Conservation (phyloP, 169 alveolate species). For the Babesia sp. region DNA sequence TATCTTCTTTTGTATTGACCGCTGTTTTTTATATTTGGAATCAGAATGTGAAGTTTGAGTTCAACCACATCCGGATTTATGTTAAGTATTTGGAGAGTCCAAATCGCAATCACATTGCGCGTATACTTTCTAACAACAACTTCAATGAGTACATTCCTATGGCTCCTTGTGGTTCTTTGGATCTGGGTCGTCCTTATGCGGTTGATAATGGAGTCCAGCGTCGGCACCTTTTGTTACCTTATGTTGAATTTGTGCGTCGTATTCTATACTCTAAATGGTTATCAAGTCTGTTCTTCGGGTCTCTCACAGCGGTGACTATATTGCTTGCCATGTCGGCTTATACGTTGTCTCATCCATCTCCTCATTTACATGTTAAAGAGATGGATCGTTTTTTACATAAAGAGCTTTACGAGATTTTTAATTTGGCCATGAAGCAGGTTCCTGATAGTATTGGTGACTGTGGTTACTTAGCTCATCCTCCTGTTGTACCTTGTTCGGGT, state of each 20-base stretch:
- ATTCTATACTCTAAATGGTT: constrained; percentile 46
- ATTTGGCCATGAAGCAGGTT: constrained; percentile 27
- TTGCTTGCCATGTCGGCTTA: constrained; percentile 40
- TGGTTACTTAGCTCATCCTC: neutral
- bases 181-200: neutral
- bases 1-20: constrained; percentile 51
- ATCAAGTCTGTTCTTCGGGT: constrained; percentile 27
- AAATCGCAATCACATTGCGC: neutral
- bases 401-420: constrained; percentile 37
- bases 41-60: constrained; percentile 41
- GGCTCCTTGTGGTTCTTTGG: neutral
- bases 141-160: constrained; percentile 10
- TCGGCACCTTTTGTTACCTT: constrained; percentile 12
- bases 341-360: constrained; percentile 4
- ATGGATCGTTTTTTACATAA: constrained; percentile 30
- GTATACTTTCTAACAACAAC: constrained; percentile 16
- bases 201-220: neutral
- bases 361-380: constrained; percentile 9
- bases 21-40: constrained; percentile 53
- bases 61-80: constrained; percentile 37
- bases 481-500: constrained; percentile 55
- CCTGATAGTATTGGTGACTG: constrained; percentile 57
- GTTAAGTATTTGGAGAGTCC: constrained; percentile 42
- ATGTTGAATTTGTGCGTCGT: constrained; percentile 29
- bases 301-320: constrained; percentile 10